Evolutionary conservation across 257 asterid genomes (phyloP), one percentile per base, ranked within the genome.

Genomic region (Penstemon davidsonii): DNA sequence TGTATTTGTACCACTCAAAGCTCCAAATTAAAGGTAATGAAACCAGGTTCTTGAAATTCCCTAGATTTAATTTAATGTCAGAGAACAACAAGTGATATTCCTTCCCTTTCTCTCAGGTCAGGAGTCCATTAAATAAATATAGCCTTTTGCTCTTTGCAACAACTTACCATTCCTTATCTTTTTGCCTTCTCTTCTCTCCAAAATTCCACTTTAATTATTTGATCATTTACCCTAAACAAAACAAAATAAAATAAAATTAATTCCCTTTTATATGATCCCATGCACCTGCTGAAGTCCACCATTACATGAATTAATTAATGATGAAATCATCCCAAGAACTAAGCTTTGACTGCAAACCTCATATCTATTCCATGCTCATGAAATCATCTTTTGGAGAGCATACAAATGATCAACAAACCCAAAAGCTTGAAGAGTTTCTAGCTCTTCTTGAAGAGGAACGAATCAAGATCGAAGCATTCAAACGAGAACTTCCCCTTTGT

Each of bases 401-500:
- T 6, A 66, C 76, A 10, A 40, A 33, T 13, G 80, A 80, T 36
- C 81, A 77, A 7, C 83, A 86, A 51, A 78, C 86, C 0, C 85
- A 83, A 44, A 94, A 86, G 67, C 91, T 94, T 8, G 90, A 94
- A 72, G 96, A 94, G 8, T 87, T 94, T 13, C 72, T 94, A 4
- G 77, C 86, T 52, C 83, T 87, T 9, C 90, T 94, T 1, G 99
- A 94, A 82, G 97, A 91, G 71, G 99, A 94, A 79, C 65, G 89
- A 43, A 88, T 84, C 79, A 94, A 94, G 90, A 94, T 94, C 44
- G 97, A 94, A 39, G 99, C 97, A 4, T 94, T 94, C 88, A 94
- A 94, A 69, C 91, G 97, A 3, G 99, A 94, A 71, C 99, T 94
- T 58, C 99, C 99, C 6, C 97, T 94, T 47, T 91, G 97, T 81